Evolutionary conservation across 1,139 yeast species (phyloP).

Genomic region (Hemisphaericaspora xylanilytica): DNA sequence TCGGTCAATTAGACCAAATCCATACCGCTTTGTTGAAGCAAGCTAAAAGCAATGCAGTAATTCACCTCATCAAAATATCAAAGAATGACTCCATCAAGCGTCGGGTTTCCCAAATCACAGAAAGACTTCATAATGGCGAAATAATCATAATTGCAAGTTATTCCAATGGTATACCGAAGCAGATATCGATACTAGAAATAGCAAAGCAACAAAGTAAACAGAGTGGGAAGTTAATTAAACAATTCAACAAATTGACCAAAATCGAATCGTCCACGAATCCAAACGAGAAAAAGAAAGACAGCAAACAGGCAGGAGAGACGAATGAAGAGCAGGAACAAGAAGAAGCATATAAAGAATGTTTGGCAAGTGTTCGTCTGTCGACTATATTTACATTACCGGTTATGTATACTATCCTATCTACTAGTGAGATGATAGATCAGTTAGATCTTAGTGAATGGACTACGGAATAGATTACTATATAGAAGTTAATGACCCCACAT

Average conservation of each 20-base stretch:
- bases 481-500: too few relatives aligned
- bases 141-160: slow-evolving; percentile 17
- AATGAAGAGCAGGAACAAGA: slow-evolving; percentile 3
- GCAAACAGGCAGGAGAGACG: slow-evolving; percentile 5
- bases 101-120: slow-evolving; percentile 18
- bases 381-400: slow-evolving; percentile 22
- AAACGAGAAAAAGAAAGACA: slow-evolving; percentile 6
- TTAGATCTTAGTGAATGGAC: slow-evolving; percentile 16
- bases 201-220: slow-evolving; percentile 16
- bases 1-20: not conserved
- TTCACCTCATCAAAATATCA: slow-evolving; percentile 15
- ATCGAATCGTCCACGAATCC: slow-evolving; percentile 13
- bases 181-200: slow-evolving; percentile 28
- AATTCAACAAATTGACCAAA: slow-evolving; percentile 13
- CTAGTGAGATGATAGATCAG: slow-evolving; percentile 9
- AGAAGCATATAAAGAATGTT: slow-evolving; percentile 2
- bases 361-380: slow-evolving; percentile 15
- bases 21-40: not conserved
- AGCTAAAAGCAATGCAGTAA: not conserved
- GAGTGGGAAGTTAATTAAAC: slow-evolving; percentile 5
- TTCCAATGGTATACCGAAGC: slow-evolving; percentile 23
- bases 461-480: slow-evolving; percentile 8
- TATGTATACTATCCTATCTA: slow-evolving; percentile 18
- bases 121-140: slow-evolving; percentile 9
- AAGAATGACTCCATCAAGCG: slow-evolving; percentile 28